These are phyloP conservation scores for Rhodomyrtus psidioides DNA, from an alignment of 441 rosid species.

Conservation along the genomic window DNA sequence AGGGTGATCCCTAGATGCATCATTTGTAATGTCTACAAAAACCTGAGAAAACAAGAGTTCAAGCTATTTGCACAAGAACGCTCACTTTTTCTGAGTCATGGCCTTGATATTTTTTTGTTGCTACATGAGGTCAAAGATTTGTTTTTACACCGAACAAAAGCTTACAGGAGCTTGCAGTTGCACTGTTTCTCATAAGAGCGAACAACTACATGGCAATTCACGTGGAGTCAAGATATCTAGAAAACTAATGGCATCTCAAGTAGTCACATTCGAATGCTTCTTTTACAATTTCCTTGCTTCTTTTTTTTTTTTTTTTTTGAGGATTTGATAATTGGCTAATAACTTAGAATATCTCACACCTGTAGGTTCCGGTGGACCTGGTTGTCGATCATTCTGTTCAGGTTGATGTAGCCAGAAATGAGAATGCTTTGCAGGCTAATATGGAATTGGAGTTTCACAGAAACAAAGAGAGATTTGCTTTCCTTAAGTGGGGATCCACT, in stretches of 20 bases:
- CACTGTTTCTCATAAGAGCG: not conserved
- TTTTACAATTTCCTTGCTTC: not conserved
- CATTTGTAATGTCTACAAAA: not conserved
- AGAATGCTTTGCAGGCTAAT: conserved; percentile 42
- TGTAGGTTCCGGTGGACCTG: conserved; percentile 56
- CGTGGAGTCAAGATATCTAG: not conserved
- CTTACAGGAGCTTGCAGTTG: not conserved
- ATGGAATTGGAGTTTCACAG: conserved; percentile 47
- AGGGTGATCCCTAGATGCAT: not conserved
- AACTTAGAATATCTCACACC: not conserved
- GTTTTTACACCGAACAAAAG: not conserved
- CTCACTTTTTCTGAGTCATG: not conserved
- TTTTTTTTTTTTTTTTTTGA: not conserved
- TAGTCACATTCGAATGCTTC: not conserved
- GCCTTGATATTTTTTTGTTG: not conserved
- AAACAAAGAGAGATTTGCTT: conserved; percentile 56
- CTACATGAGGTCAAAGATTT: not conserved
- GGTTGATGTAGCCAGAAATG: conserved; percentile 52
- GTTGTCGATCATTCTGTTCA: conserved; percentile 66
- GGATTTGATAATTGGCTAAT: not conserved
- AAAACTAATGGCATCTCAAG: not conserved
- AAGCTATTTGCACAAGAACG: not conserved
- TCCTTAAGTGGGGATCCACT: conserved; percentile 61
- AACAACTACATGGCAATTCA: not conserved
- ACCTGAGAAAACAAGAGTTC: not conserved